Conservation (phyloP, 441 rosid genomes). For the Jatropha multifida region DNA sequence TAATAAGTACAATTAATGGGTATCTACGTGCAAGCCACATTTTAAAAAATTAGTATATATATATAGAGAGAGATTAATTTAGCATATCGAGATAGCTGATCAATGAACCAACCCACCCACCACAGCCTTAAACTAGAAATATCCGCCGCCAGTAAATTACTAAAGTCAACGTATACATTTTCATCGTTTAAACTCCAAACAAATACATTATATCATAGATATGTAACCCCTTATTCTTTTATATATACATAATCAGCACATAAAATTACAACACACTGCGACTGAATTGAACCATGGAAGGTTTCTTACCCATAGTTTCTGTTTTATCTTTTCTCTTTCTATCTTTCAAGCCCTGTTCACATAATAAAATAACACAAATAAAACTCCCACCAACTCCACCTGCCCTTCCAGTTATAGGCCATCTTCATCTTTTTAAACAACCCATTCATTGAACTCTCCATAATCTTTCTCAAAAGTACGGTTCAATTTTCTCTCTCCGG, state of each 20-base stretch:
- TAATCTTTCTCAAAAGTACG: slow-evolving; percentile 10
- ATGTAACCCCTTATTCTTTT: too few species aligned
- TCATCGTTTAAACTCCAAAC: too few species aligned
- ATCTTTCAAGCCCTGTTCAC: not conserved
- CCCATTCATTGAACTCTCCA: slow-evolving; percentile 16
- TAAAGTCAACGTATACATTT: too few species aligned
- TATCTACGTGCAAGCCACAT: too few species aligned
- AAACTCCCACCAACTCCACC: slow-evolving; percentile 23
- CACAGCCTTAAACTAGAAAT: too few species aligned
- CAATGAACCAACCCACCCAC: too few species aligned
- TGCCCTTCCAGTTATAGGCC: slow-evolving; percentile 20
- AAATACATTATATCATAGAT: too few species aligned
- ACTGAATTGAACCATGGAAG: slow-evolving; percentile 2
- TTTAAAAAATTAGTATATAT: too few species aligned
- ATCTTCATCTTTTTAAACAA: slow-evolving; percentile 18
- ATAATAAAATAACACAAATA: not conserved
- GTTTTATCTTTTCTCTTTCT: slow-evolving; percentile 3
- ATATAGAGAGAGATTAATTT: too few species aligned
- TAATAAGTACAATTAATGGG: too few species aligned
- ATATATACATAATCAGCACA: not conserved
- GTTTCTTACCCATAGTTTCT: not conserved
- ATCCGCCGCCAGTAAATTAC: too few species aligned
- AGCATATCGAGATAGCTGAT: too few species aligned
- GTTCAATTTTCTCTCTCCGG: slow-evolving; percentile 10
- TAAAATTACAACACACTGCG: not conserved